Evolutionary conservation across 441 rosid genomes (phyloP).

Genomic region (Oxalis stricta): DNA sequence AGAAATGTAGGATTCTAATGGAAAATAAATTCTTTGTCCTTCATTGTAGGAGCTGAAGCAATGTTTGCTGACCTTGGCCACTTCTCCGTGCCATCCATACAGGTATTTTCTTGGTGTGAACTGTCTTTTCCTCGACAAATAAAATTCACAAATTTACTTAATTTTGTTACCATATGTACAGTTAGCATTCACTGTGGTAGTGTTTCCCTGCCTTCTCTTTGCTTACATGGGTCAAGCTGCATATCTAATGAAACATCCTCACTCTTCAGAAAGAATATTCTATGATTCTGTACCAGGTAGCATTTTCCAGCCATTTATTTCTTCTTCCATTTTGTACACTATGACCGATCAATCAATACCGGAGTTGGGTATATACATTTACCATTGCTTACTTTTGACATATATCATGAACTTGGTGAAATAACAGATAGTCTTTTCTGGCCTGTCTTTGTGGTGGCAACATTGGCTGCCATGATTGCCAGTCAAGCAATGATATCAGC

Average conservation of each 20-base stretch:
- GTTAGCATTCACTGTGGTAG: conserved; percentile 75
- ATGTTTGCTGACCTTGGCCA: conserved; percentile 98
- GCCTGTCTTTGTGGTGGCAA: conserved; percentile 76
- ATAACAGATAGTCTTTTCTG: conserved; percentile 65
- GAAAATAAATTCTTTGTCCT: background rate
- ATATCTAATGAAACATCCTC: conserved; percentile 52
- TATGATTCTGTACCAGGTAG: conserved; percentile 90
- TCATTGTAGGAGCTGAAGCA: conserved; percentile 79
- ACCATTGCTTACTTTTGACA: conserved; percentile 7
- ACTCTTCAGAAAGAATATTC: conserved; percentile 51
- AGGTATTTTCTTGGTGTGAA: conserved; percentile 29
- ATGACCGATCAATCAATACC: background rate
- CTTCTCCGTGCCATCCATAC: conserved; percentile 75
- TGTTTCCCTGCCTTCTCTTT: conserved; percentile 89
- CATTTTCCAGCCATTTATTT: background rate
- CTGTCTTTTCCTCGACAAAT: conserved; percentile 7
- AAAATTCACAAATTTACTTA: background rate
- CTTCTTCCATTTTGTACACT: background rate
- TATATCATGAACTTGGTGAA: conserved; percentile 12
- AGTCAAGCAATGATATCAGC: conserved; percentile 99
- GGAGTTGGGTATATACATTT: background rate
- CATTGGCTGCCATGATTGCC: conserved; percentile 91
- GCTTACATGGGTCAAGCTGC: conserved; percentile 98
- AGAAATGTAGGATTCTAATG: conserved; percentile 4
- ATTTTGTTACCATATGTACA: conserved; percentile 16